A percentile compares a stretch with the other conserved stretches of the same genome.
Conservation (phyloP, 352 stramenopile species). For the Phytophthora hybrid region DNA sequence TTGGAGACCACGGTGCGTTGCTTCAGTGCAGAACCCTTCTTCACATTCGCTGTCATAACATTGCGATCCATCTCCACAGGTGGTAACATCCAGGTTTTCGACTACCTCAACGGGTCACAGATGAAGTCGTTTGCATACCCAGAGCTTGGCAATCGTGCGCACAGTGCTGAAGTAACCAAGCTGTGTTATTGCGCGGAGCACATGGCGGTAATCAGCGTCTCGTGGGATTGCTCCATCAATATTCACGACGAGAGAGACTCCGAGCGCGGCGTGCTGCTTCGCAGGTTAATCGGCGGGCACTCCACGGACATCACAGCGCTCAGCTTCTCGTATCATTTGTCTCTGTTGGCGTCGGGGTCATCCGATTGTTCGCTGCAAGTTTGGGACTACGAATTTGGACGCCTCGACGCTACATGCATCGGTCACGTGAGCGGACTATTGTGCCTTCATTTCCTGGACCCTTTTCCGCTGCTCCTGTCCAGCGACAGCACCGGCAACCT, state of each 20-base stretch:
- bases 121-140: slow-evolving; percentile 90
- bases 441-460: slow-evolving; percentile 75
- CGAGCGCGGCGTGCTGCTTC: slow-evolving; percentile 78
- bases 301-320: slow-evolving; percentile 82
- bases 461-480: slow-evolving; percentile 73
- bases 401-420: slow-evolving; percentile 76
- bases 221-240: slow-evolving; percentile 83
- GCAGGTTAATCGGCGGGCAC: slow-evolving; percentile 78
- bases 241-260: slow-evolving; percentile 90
- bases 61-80: slow-evolving; percentile 25
- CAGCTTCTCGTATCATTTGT: slow-evolving; percentile 75
- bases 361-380: slow-evolving; percentile 77
- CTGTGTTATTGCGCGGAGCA: slow-evolving; percentile 88
- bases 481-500: slow-evolving; percentile 78
- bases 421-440: slow-evolving; percentile 77
- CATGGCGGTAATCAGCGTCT: slow-evolving; percentile 85
- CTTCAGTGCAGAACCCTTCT: not conserved
- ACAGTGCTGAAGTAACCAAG: slow-evolving; percentile 76
- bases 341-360: slow-evolving; percentile 79
- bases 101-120: slow-evolving; percentile 88
- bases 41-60: slow-evolving; percentile 10
- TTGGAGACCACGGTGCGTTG: slow-evolving; percentile 76
- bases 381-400: slow-evolving; percentile 92
- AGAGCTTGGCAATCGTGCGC: slow-evolving; percentile 68
- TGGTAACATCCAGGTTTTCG: slow-evolving; percentile 82